These are phyloP conservation scores for Artemisia tridentata DNA, from an alignment of 129 eudicot genomes.

Conservation along the genomic window DNA sequence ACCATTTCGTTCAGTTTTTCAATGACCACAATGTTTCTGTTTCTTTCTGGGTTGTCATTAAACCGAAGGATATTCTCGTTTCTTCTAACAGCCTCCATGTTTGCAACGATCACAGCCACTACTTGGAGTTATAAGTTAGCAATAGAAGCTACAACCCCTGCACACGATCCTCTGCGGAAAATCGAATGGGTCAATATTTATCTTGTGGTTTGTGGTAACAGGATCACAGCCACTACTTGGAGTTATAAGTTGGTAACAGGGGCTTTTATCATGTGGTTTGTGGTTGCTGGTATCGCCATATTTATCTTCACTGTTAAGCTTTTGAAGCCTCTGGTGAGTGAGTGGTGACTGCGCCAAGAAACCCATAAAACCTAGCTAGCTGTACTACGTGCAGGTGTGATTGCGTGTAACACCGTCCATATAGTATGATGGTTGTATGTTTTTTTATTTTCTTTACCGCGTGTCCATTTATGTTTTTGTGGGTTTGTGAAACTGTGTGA, in stretches of 20 bases:
- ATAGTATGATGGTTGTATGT: no score
- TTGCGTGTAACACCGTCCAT: background rate
- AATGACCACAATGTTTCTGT: slow-evolving; percentile 39
- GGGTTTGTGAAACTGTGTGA: background rate
- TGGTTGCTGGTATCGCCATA: slow-evolving; percentile 17
- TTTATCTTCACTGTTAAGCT: background rate
- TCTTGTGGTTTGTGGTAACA: no score
- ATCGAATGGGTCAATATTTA: background rate
- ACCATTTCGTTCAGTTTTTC: slow-evolving; percentile 35
- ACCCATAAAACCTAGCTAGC: background rate
- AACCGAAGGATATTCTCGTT: slow-evolving; percentile 23
- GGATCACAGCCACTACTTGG: no score
- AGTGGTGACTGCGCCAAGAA: background rate
- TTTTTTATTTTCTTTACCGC: background rate
- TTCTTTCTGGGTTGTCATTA: slow-evolving; percentile 42
- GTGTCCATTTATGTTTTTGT: background rate
- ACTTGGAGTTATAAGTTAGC: slow-evolving; percentile 31
- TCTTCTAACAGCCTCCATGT: slow-evolving; percentile 32
- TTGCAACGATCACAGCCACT: slow-evolving; percentile 30
- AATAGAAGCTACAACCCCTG: slow-evolving; percentile 32
- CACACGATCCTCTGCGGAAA: background rate
- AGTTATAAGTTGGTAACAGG: slow-evolving; percentile 25
- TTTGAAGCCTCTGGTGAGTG: slow-evolving; percentile 2
- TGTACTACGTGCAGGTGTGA: background rate
- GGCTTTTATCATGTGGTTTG: slow-evolving; percentile 17